These are phyloP conservation scores for Cyberlindnera samutprakarnensis DNA, from an alignment of 805 yeast genomes.

Conservation along the genomic window DNA sequence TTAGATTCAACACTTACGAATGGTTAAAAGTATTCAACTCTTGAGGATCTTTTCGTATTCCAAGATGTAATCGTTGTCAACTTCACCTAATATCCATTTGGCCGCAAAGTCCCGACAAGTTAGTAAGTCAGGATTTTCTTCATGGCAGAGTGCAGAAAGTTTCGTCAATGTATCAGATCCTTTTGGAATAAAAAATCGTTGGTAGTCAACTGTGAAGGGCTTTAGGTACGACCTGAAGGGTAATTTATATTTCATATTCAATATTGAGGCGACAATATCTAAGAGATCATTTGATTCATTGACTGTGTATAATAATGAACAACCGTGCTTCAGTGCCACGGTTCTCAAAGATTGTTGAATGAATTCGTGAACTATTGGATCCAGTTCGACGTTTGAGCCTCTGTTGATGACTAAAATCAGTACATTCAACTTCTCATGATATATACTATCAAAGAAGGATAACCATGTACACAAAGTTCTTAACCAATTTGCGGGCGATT, in stretches of 20 bases:
- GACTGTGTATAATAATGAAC: constrained; percentile 8
- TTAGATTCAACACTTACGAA: too few species aligned
- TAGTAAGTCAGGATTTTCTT: constrained; percentile 26
- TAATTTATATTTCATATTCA: constrained; percentile 4
- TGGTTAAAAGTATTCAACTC: too few species aligned
- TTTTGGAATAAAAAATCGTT: constrained; percentile 32
- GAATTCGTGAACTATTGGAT: constrained; percentile 19
- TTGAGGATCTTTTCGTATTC: constrained; percentile 17
- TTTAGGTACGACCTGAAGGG: not conserved
- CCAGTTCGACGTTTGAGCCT: constrained; percentile 6
- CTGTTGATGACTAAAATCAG: constrained; percentile 8
- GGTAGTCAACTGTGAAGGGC: constrained; percentile 7
- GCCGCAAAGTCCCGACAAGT: too few species aligned
- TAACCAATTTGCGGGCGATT: constrained; percentile 12
- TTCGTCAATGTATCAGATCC: constrained; percentile 48
- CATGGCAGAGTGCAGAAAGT: constrained; percentile 33
- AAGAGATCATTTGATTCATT: constrained; percentile 1
- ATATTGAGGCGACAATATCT: constrained; percentile 5
- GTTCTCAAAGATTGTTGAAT: constrained; percentile 29
- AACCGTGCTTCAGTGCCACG: constrained; percentile 5
- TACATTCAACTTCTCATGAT: not conserved
- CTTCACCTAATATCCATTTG: constrained; percentile 23
- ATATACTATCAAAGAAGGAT: constrained; percentile 1
- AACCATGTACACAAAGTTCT: not conserved
- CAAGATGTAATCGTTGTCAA: constrained; percentile 11